These are phyloP conservation scores for Fusarium euwallaceae DNA, from an alignment of 2,329 filamentous ascomycete genomes.

Conservation along the genomic window DNA sequence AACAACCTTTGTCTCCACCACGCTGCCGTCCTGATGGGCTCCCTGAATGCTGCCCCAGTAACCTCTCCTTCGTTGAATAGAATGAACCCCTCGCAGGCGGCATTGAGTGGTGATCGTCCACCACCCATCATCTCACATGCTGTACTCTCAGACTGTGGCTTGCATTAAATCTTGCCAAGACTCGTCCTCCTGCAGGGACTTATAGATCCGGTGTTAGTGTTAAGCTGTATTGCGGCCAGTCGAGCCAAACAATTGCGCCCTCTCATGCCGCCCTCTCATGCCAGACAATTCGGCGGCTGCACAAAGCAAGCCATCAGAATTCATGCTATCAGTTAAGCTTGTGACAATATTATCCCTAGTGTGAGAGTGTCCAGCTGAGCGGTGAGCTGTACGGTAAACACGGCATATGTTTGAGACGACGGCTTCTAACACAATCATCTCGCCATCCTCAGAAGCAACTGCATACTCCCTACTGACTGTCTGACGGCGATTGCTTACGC, in stretches of 20 bases:
- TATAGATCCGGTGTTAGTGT: background rate
- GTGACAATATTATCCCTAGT: background rate
- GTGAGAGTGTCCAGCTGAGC: background rate
- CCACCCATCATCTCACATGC: background rate
- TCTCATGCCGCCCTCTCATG: too few species aligned
- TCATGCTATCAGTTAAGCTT: background rate
- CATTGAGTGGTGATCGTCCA: background rate
- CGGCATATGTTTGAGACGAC: slow-evolving; percentile 15
- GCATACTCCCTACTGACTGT: background rate
- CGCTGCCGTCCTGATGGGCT: background rate
- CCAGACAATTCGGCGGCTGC: background rate
- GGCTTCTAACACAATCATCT: background rate
- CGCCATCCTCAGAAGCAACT: background rate
- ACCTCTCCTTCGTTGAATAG: background rate
- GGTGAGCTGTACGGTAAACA: slow-evolving; percentile 15
- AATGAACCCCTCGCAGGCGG: background rate
- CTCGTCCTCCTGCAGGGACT: background rate
- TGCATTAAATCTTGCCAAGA: background rate
- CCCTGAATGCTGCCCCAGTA: background rate
- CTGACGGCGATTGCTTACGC: slow-evolving; percentile 1
- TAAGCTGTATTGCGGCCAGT: background rate
- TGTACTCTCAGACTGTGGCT: background rate
- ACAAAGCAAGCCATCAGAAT: background rate
- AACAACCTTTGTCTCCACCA: background rate
- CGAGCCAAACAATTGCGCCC: background rate